Evolutionary conservation across 2,329 filamentous ascomycete species (phyloP).

Genomic region (Knufia petricola): DNA sequence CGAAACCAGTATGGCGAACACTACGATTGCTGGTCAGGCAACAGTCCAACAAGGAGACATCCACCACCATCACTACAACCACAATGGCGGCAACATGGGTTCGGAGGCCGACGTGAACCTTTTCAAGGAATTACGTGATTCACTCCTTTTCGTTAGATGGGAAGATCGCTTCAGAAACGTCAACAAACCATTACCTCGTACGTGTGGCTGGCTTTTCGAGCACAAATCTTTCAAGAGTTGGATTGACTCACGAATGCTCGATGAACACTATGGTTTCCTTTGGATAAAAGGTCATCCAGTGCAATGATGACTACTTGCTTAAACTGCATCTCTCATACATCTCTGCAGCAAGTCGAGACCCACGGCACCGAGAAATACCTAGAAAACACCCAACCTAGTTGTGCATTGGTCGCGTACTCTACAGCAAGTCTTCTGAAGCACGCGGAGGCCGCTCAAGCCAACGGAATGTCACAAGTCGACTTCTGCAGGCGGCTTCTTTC

Average conservation of each 20-base stretch:
- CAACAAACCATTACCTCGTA: slow-evolving; percentile 17
- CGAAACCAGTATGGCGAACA: too few relatives aligned
- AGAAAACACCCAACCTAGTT: not conserved
- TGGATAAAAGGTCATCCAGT: slow-evolving; percentile 34
- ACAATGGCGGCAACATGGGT: too few relatives aligned
- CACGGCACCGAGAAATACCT: slow-evolving; percentile 28
- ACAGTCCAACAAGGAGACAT: too few relatives aligned
- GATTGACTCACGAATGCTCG: slow-evolving; percentile 25
- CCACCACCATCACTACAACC: too few relatives aligned
- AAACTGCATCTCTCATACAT: too few relatives aligned
- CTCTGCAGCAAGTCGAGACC: too few relatives aligned
- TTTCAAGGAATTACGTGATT: too few relatives aligned
- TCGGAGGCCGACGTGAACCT: too few relatives aligned
- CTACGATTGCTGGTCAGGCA: too few relatives aligned
- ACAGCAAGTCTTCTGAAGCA: not conserved
- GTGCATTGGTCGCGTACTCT: not conserved
- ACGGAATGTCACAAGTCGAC: not conserved
- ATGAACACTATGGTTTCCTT: slow-evolving; percentile 24
- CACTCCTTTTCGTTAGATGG: too few relatives aligned
- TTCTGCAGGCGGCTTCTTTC: not conserved
- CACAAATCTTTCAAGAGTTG: slow-evolving; percentile 30
- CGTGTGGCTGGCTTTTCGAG: slow-evolving; percentile 35
- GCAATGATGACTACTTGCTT: too few relatives aligned
- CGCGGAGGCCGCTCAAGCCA: not conserved
- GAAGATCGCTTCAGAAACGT: too few relatives aligned